Evolutionary conservation across 2,329 filamentous ascomycete genomes (phyloP), one percentile per base, ranked within the genome.

Genomic region (Xylaria sp.): DNA sequence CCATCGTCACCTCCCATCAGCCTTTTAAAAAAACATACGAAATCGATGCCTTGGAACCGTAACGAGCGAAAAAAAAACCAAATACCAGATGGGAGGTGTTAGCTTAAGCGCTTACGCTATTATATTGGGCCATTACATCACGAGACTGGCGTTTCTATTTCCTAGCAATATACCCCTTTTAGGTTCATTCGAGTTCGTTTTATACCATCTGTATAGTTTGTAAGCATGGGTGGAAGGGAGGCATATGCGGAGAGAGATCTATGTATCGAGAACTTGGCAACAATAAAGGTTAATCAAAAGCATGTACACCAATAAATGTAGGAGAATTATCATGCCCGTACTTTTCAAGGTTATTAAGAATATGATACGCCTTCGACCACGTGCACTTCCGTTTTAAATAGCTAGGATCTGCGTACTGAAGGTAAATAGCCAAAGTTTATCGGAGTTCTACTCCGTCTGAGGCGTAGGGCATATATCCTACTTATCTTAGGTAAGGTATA

Each of bases 151-250:
- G 28, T 37, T 34, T 34, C 10, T 23, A 13, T 23, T 37, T 37
- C 8, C 23, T 50, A 25, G 54, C 12, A 41, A 9, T 12, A 57
- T 57, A 57, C 55, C 37, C 55, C n/a, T 23, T 56, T n/a, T 56
- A 32, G 32, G 39, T n/a, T 56, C 13, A 23, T 39, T 9, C 37
- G 9, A 46, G 20, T 12, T 41, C n/a, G 4, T 51, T 60, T 60
- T 61, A 61, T 61, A 51, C 32, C 28, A 61, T 61, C 25, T 61
- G 28, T 39, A 51, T n/a, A 61, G 18, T 6, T 51, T 32, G 37
- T n/a, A 46, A 46, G 41, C 41, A 46, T 46, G 15, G 15, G 18
- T 18, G 5, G 15, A 15, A 15, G 15, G 41, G 18, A 48, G 28
- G 34, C 7, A 66, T 23, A 61, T 25, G 57, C 32, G 34, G 46